A percentile compares a stretch with the other conserved stretches of the same genome.
Evolutionary conservation across 176 grass and related monocot genomes (phyloP).

Genomic region (Tuctoria greenei): DNA sequence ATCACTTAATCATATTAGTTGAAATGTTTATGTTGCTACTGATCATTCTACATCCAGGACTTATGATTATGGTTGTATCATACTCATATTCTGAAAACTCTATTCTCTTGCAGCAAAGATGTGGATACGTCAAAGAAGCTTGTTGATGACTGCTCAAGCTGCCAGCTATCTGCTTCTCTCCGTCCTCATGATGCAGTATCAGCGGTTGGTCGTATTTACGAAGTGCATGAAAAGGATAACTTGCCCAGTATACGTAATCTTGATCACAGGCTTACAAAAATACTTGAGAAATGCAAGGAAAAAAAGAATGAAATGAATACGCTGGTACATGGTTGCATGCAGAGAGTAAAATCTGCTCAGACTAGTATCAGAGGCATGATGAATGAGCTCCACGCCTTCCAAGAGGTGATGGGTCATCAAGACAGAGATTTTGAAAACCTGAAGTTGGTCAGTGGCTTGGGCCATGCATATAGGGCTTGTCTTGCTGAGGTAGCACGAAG

Average conservation of each 20-base stretch:
- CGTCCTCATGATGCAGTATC: constrained; percentile 95
- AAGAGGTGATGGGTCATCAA: constrained; percentile 85
- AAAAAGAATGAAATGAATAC: constrained; percentile 81
- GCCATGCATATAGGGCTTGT: constrained; percentile 80
- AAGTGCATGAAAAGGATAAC: constrained; percentile 91
- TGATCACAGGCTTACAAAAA: constrained; percentile 59
- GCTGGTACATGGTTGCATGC: constrained; percentile 83
- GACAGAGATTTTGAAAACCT: constrained; percentile 77
- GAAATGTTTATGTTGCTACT: constrained; percentile 9
- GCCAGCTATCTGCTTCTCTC: constrained; percentile 65
- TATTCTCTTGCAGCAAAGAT: constrained; percentile 80
- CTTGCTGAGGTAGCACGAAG: constrained; percentile 86
- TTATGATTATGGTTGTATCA: not conserved
- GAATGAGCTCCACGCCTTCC: constrained; percentile 82
- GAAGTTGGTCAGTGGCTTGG: constrained; percentile 66
- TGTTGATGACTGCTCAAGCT: constrained; percentile 80
- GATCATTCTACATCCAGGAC: not conserved
- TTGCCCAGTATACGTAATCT: constrained; percentile 66
- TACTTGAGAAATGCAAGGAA: constrained; percentile 64
- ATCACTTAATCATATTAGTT: constrained; percentile 17
- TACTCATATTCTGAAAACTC: constrained; percentile 31
- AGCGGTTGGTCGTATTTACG: constrained; percentile 89
- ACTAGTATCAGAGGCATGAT: constrained; percentile 78
- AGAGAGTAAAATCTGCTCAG: constrained; percentile 80
- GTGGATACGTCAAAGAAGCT: constrained; percentile 90